Conservation (phyloP, 768 basidiomycete species). For the Mycena sanguinolenta region DNA sequence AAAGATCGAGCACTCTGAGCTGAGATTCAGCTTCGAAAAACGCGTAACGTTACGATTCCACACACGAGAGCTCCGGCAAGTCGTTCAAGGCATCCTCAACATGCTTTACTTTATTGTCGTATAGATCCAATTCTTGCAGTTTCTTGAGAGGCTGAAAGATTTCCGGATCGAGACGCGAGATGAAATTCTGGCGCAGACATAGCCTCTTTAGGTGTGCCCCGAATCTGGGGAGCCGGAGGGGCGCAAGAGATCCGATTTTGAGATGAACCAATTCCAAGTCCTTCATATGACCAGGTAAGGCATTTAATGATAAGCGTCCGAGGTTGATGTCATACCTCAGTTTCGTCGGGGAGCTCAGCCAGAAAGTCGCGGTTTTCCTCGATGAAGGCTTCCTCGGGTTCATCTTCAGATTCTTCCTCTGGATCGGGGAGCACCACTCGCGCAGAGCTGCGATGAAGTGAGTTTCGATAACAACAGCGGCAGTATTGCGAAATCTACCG, state of each 20-base stretch:
- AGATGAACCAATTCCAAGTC: constrained; percentile 90
- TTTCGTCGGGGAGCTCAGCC: constrained; percentile 85
- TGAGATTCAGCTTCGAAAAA: constrained; percentile 8
- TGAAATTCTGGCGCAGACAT: constrained; percentile 89
- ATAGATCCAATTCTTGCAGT: constrained; percentile 93
- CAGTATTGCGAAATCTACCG: constrained; percentile 1
- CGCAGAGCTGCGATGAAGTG: constrained; percentile 38
- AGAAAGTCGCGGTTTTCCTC: constrained; percentile 78
- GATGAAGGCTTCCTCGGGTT: constrained; percentile 54
- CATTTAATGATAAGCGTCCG: neutral
- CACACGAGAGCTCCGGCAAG: constrained; percentile 69
- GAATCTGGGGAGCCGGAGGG: constrained; percentile 82
- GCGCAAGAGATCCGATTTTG: constrained; percentile 75
- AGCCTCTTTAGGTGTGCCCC: constrained; percentile 75
- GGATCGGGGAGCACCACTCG: constrained; percentile 64
- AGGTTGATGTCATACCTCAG: constrained; percentile 67
- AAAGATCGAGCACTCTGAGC: constrained; percentile 86
- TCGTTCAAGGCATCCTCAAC: constrained; percentile 76
- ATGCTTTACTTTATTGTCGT: constrained; percentile 93
- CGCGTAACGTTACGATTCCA: constrained; percentile 22
- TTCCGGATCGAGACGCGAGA: constrained; percentile 78
- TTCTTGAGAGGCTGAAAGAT: constrained; percentile 75
- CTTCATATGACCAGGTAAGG: constrained; percentile 54
- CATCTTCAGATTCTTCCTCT: constrained; percentile 61
- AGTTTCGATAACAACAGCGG: neutral